Evolutionary conservation across 2,329 filamentous ascomycete species (phyloP), one percentile per base, ranked within the genome.

Genomic region (Cordyceps fumosorosea): DNA sequence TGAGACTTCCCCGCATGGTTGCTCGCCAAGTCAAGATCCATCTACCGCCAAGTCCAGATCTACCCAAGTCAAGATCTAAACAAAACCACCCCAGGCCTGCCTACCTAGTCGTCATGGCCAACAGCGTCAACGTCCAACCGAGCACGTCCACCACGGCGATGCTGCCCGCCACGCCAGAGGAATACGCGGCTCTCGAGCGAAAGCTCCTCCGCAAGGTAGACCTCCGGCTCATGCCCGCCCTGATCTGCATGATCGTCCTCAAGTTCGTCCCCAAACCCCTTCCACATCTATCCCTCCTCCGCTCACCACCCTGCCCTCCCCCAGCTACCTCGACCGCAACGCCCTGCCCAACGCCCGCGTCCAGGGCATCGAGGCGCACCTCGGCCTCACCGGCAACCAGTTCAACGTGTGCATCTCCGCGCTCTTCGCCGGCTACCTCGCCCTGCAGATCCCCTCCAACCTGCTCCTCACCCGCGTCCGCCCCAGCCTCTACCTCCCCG

Each of bases 401-500:
- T 86, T 83, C 67, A 84, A 85, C 65, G 71, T 83, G 3, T 77
- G 87, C 0, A 78, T 88, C 0, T 84, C 83, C 0, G 72, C 84
- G 56, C 88, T 88, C 70, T 85, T 84, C 64, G 81, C 85, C 1
- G 80, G 84, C 3, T 87, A 87, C 66, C 73, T 87, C 0, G 71
- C 85, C 14, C 85, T 86, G 79, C 84, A 87, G 68, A 72, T 87
- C 0, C 85, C 84, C 0, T 85, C 83, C 0, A 88, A 87, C 64
- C 74, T 87, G 62, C 67, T 84, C 0, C 72, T 87, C 2, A 85
- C 83, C 0, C 74, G 80, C 3, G 72, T 84, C 34, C 75, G 78
- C 11, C 84, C 84, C 1, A 81, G 80, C 2, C 62, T 81, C 1
- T 86, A 84, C 64, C 75, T 87, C 1, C 76, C 80, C 0, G 69